Evolutionary conservation across 805 yeast species (phyloP), one percentile per base, ranked within the genome.

Genomic region (Geotrichum ghanense): DNA sequence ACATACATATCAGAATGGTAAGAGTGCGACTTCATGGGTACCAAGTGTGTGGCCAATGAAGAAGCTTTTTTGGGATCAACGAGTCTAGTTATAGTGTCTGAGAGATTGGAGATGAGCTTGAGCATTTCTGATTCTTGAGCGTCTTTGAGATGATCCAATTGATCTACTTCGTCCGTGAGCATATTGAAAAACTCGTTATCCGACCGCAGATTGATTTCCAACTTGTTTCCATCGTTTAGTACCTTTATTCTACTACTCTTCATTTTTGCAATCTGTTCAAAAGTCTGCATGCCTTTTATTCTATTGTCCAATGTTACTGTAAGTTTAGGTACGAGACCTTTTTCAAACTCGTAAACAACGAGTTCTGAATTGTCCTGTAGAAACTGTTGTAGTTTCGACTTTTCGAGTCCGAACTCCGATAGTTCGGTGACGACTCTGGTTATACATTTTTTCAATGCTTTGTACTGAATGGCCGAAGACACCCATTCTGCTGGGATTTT

Each of bases 401-500:
- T 71, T 37, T 73, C 70, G 21, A 82, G 61, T 0, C 89, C 89
- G 26, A 78, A 58, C n/a, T 61, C 59, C 41, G 71, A 69, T 40
- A 83, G 69, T 62, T 83, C 90, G 25, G 68, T 64, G 14, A 81
- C 88, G 14, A 83, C 83, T 49, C 68, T 70, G 49, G 74, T 74
- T 49, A 83, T 81, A 48, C 78, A 71, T 57, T 83, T 83, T 58
- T 83, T 83, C 48, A 83, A 60, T 2, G 77, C 72, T 59, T 83
- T 83, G 59, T 83, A 83, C 53, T 81, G 84, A 42, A 83, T 81
- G 12, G 88, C 84, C 4, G 76, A 73, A 23, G 69, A 72, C 0
- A 74, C 65, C 92, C 92, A 83, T 20, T 76, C 81, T 22, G 66
- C 69, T 3, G 90, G 90, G 14, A 82, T 68, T 2, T 73, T 71